These are phyloP conservation scores for Calycina marina DNA, from an alignment of 2,329 filamentous ascomycete genomes.

Conservation along the genomic window DNA sequence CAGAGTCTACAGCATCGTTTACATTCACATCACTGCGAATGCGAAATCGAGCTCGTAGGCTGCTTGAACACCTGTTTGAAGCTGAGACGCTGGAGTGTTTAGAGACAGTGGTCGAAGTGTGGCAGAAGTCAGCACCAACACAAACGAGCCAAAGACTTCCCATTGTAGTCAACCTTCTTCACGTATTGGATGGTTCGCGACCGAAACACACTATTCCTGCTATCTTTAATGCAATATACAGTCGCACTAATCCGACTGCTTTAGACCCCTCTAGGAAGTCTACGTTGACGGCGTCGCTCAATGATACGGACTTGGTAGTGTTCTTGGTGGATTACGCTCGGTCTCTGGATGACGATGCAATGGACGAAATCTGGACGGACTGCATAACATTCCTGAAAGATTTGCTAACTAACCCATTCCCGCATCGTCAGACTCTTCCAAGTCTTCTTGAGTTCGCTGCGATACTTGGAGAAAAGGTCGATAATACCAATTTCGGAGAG, in stretches of 20 bases:
- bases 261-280: slow-evolving; percentile 72
- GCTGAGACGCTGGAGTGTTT: slow-evolving; percentile 88
- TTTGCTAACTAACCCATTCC: slow-evolving; percentile 82
- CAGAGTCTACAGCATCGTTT: slow-evolving; percentile 64
- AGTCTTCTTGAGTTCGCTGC: slow-evolving; percentile 77
- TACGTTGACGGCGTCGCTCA: slow-evolving; percentile 71
- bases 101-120: slow-evolving; percentile 78
- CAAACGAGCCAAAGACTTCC: slow-evolving; percentile 35
- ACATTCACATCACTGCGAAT: slow-evolving; percentile 81
- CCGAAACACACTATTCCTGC: slow-evolving; percentile 87
- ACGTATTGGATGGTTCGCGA: slow-evolving; percentile 79
- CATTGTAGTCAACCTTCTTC: slow-evolving; percentile 71
- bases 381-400: slow-evolving; percentile 85
- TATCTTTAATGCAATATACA: slow-evolving; percentile 92
- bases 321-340: slow-evolving; percentile 85
- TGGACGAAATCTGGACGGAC: slow-evolving; percentile 96
- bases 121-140: slow-evolving; percentile 42
- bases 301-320: slow-evolving; percentile 69
- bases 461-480: slow-evolving; percentile 84
- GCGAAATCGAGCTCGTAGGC: slow-evolving; percentile 73
- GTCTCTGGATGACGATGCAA: slow-evolving; percentile 87
- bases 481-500: slow-evolving; percentile 95
- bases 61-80: slow-evolving; percentile 84
- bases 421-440: slow-evolving; percentile 80
- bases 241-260: slow-evolving; percentile 71